Evolutionary conservation across 768 basidiomycete species (phyloP).

Genomic region (Podaxis carcinomalis): DNA sequence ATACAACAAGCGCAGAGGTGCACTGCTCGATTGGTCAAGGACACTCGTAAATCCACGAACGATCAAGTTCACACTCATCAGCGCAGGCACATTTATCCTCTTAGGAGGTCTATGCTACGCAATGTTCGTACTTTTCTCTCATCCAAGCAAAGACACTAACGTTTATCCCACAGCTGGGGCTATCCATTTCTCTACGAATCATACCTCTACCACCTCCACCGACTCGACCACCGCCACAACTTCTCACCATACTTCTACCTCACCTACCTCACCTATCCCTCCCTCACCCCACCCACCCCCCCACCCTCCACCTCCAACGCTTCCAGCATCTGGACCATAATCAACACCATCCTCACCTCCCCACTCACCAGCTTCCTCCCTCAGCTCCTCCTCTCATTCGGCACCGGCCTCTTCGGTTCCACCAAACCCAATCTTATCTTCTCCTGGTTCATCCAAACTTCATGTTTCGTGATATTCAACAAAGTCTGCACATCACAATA

Average conservation of each 20-base stretch:
- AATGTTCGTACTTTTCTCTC: conserved; percentile 27
- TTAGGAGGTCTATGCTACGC: conserved; percentile 67
- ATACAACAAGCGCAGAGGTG: conserved; percentile 17
- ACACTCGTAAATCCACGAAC: conserved; percentile 45
- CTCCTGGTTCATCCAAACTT: conserved; percentile 90
- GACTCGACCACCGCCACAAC: conserved; percentile 96
- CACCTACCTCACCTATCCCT: conserved; percentile 82
- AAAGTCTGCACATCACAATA: conserved; percentile 99
- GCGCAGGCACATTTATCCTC: conserved; percentile 60
- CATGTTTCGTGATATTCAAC: conserved; percentile 91
- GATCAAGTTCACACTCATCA: conserved; percentile 64
- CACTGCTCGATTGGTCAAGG: conserved; percentile 22
- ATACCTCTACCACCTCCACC: conserved; percentile 87
- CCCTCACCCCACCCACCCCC: conserved; percentile 16
- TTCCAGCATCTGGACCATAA: conserved; percentile 10
- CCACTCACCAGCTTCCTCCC: conserved; percentile 81
- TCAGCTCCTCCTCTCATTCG: conserved; percentile 70
- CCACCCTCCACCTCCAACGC: conserved; percentile 17
- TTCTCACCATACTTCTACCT: conserved; percentile 98
- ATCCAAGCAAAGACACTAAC: background rate
- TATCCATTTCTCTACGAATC: conserved; percentile 88
- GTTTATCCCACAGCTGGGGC: conserved; percentile 72
- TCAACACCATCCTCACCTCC: conserved; percentile 52
- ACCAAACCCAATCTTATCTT: conserved; percentile 61
- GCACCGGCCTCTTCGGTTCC: conserved; percentile 68